Evolutionary conservation across 169 alveolate genomes (phyloP), one percentile per base, ranked within the genome.

Genomic region (Plasmodium blacklocki): DNA sequence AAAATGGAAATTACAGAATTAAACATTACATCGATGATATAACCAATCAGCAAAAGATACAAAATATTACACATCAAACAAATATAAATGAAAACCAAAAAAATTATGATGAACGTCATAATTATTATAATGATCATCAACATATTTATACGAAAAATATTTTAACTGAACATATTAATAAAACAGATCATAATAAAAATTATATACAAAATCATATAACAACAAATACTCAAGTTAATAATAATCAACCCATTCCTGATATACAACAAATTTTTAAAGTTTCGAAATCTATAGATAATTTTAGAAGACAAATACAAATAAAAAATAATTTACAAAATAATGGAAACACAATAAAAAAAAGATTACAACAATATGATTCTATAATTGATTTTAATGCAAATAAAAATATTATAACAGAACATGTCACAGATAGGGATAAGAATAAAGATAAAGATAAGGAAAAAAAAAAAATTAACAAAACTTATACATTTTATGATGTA

Each of bases 341-440:
- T 9, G 12, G 6, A 26, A 56, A 76, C 6, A n/a, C 1, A 23
- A 62, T 18, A 49, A 45, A 43, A 47, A 76, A 18, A 1, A 29
- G 70, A 64, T 6, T 76, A 18, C 14, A 45, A 19, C 23, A 50
- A 14, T 76, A 64, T 49, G 45, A 56, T 29, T 50, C 62, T 58
- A 76, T 76, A 19, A 52, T 76, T 5, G 89, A 76, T 29, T 64
- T 76, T 45, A 76, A 76, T 50, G 73, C 88, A 49, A 62, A 45
- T 9, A 52, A 14, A 14, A 39, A 29, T 29, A 29, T 32, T 49
- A n/a, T 19, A 9, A 21, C 29, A 18, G 18, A 54, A 59, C 11
- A 39, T 47, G 23, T 3, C 26, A 9, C 64, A 26, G 21, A 14
- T 11, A 45, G 0, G 21, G 66, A 2, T 14, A 2, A 18, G n/a